Base-by-base conservation (phyloP, 345 rosid genomes). In the Euphorbia peplus region DNA sequence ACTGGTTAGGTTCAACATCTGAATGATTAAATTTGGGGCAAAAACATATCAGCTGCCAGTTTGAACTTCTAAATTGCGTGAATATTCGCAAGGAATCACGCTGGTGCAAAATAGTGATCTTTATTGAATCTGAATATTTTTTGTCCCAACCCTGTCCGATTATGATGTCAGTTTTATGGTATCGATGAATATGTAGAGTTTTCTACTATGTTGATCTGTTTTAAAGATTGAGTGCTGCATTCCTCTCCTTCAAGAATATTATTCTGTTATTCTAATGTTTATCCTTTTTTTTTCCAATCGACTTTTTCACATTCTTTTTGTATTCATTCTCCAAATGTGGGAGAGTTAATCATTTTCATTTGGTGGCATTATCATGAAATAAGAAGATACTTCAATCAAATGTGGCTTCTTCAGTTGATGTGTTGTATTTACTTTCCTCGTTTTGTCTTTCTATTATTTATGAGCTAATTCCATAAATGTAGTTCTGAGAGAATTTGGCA, bases 401-500 rank as follows among this genome's bases (percentile, higher is more conserved):
- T 35, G 1, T 1, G 4, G 14, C n/a, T 35, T 37, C 47, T 15
- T 58, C 25, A 35, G 24, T 19, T 32, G 15, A 32, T 18, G 4
- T 32, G 57, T 8, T 37, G n/a, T 60, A 8, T 30, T 60, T 60
- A 16, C 25, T 15, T 60, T 30, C 7, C 30, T 18, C 8, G 3
- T 12, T 60, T n/a, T 29, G 5, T 35, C 37, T 2, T 9, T 61
- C 39, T 48, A 19, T 39, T 61, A 26, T 62, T 30, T 28, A 12
- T 22, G 26, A n/a, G 50, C 25, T 22, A 22, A 62, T 62, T 62
- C 42, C 47, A 11, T 4, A 62, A 5, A 50, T 18, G 11, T 37
- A 39, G 51, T 21, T 62, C 65, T 57, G n/a, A 19, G 18, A 29
- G 41, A 9, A 28, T 32, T 46, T 76, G 19, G 35, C 24, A 54